Evolutionary conservation across 1,284 basidiomycete species (phyloP).

Genomic region (Microbotryomycetes sp.): DNA sequence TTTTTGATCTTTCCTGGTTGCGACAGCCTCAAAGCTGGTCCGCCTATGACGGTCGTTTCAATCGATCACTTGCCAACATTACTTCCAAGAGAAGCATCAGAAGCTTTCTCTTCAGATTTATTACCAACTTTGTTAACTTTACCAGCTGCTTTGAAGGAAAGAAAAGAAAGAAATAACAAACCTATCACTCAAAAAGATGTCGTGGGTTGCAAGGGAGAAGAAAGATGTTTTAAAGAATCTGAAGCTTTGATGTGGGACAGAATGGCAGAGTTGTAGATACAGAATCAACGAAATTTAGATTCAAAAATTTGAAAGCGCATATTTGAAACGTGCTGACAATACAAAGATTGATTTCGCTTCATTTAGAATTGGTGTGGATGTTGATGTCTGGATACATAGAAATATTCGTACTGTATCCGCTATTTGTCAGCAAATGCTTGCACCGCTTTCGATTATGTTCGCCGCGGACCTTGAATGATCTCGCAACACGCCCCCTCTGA

Average conservation of each 20-base stretch:
- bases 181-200: slow-evolving; percentile 12
- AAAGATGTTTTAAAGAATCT: slow-evolving; percentile 83
- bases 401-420: too few species aligned
- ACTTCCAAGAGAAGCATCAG: slow-evolving; percentile 89
- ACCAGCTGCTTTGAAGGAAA: slow-evolving; percentile 40
- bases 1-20: neutral
- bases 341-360: too few species aligned
- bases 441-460: too few species aligned
- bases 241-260: slow-evolving; percentile 79
- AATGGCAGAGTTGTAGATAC: slow-evolving; percentile 45
- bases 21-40: slow-evolving; percentile 50
- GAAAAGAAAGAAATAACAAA: slow-evolving; percentile 15
- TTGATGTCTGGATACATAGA: too few species aligned
- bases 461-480: too few species aligned
- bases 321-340: too few species aligned
- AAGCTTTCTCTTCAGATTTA: slow-evolving; percentile 88
- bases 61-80: slow-evolving; percentile 98
- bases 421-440: too few species aligned
- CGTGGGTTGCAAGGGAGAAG: slow-evolving; percentile 42
- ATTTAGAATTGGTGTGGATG: too few species aligned
- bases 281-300: neutral
- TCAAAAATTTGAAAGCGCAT: too few species aligned
- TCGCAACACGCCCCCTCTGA: too few species aligned
- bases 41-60: slow-evolving; percentile 76
- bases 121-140: slow-evolving; percentile 78